Conservation (phyloP, 306 rosid species). For the Sesbania bispinosa region DNA sequence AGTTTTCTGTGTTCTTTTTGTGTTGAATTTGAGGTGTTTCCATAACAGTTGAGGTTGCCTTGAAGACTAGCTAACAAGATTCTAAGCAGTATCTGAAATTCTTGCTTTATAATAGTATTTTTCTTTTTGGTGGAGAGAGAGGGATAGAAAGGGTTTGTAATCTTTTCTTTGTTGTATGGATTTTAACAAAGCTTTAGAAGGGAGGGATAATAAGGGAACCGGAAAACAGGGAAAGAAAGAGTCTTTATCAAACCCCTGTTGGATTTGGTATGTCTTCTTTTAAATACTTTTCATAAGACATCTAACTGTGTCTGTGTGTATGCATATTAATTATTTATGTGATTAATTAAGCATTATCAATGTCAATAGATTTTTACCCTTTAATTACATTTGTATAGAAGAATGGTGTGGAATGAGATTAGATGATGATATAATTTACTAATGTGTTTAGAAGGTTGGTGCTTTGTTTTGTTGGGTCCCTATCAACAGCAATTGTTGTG, state of each 20-base stretch:
- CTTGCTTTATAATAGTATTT: constrained; percentile 1
- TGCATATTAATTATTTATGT: no score
- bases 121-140: constrained; percentile 16
- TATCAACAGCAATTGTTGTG: constrained; percentile 49
- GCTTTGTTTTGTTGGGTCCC: constrained; percentile 48
- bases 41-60: constrained; percentile 46
- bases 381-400: not conserved
- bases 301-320: no score
- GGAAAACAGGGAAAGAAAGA: constrained; percentile 43
- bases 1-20: constrained; percentile 35
- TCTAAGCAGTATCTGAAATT: constrained; percentile 21
- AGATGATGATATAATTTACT: constrained; percentile 36
- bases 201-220: constrained; percentile 51
- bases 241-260: constrained; percentile 42
- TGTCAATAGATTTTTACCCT: not conserved
- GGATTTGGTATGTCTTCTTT: constrained; percentile 43
- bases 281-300: constrained; percentile 14
- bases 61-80: constrained; percentile 24
- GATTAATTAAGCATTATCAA: not conserved
- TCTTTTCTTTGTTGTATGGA: constrained; percentile 44
- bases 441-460: constrained; percentile 32
- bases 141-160: constrained; percentile 27
- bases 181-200: constrained; percentile 24
- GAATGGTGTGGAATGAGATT: constrained; percentile 1
- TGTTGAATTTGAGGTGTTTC: constrained; percentile 42